These are phyloP conservation scores for Grosmannia penicillata DNA, from an alignment of 2,329 filamentous ascomycete genomes.

Conservation along the genomic window DNA sequence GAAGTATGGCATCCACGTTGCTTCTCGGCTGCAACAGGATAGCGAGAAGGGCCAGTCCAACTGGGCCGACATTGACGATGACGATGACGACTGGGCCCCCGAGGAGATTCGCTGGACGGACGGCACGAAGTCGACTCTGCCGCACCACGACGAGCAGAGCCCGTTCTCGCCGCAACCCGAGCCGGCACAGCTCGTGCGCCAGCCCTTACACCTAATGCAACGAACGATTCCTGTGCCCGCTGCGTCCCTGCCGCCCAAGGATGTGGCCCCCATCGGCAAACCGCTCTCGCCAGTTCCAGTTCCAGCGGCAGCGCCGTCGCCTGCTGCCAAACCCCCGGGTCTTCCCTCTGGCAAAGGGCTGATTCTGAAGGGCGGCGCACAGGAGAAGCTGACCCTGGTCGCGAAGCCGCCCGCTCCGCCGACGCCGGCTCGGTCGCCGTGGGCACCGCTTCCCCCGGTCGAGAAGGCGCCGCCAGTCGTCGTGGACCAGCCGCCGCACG, in stretches of 20 bases:
- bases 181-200: background rate
- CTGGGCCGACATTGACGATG: conserved; percentile 83
- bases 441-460: conserved; percentile 74
- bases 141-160: conserved; percentile 39
- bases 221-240: background rate
- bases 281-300: conserved; percentile 28
- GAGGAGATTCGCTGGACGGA: conserved; percentile 81
- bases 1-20: conserved; percentile 76
- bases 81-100: conserved; percentile 76
- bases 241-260: conserved; percentile 9
- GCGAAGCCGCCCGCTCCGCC: conserved; percentile 54
- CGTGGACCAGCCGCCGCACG: conserved; percentile 33
- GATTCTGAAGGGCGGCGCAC: conserved; percentile 49
- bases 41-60: conserved; percentile 58
- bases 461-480: conserved; percentile 61
- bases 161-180: background rate
- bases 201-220: too few relatives aligned
- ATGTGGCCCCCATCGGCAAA: conserved; percentile 22
- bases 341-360: conserved; percentile 43
- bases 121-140: conserved; percentile 66
- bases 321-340: conserved; percentile 27
- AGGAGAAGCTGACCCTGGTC: conserved; percentile 59
- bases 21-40: conserved; percentile 62
- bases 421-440: conserved; percentile 73
- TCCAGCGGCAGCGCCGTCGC: conserved; percentile 19